These are phyloP conservation scores for Russula earlei DNA, from an alignment of 768 basidiomycete genomes.

Conservation along the genomic window DNA sequence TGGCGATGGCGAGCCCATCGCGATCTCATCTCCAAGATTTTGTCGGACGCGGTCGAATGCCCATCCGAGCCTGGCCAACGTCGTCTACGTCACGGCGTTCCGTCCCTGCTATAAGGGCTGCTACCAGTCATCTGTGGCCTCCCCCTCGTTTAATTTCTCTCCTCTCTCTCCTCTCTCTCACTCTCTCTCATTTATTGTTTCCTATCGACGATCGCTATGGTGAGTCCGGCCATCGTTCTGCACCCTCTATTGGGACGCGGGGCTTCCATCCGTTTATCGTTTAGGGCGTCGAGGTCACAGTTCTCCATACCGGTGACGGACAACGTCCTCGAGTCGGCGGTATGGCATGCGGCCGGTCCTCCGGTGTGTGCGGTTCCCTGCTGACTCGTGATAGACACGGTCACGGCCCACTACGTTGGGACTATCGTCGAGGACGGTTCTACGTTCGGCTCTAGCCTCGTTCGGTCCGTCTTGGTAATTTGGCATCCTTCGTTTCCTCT, in stretches of 20 bases:
- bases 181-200: background rate
- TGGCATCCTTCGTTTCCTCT: background rate
- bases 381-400: constrained; percentile 40
- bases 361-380: too few relatives aligned
- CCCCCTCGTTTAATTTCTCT: too few relatives aligned
- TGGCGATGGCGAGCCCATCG: background rate
- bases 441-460: constrained; percentile 65
- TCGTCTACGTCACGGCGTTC: too few relatives aligned
- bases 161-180: too few relatives aligned
- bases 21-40: background rate
- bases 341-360: constrained; percentile 27
- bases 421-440: constrained; percentile 46
- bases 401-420: constrained; percentile 72
- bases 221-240: background rate
- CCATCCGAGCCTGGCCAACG: too few relatives aligned
- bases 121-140: too few relatives aligned
- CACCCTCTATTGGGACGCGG: too few relatives aligned
- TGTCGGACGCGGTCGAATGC: too few relatives aligned
- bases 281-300: constrained; percentile 65
- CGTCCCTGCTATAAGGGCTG: too few relatives aligned
- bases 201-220: background rate
- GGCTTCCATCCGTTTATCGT: background rate
- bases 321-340: constrained; percentile 61
- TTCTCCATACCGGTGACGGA: constrained; percentile 50
- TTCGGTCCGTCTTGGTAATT: constrained; percentile 41